These are phyloP conservation scores for Microbotryum lychnidis-dioicae DNA, from an alignment of 1,284 basidiomycete genomes.

Conservation along the genomic window DNA sequence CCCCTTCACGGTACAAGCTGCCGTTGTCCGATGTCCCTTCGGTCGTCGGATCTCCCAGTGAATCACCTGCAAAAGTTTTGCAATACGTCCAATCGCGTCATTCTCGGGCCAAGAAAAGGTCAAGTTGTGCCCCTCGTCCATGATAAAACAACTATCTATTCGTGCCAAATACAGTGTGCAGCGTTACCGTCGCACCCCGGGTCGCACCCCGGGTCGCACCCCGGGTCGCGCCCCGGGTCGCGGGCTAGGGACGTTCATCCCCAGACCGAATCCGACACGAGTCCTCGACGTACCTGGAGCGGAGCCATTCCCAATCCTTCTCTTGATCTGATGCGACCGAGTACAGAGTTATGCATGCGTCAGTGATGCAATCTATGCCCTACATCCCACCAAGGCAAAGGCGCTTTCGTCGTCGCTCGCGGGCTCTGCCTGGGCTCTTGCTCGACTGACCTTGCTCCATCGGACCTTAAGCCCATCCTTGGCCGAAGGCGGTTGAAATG, in stretches of 20 bases:
- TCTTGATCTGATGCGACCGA: conserved; percentile 6
- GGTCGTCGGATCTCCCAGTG: conserved; percentile 26
- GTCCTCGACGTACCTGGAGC: conserved; percentile 7
- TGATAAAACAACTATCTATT: too few species aligned
- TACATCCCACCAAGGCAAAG: neutral
- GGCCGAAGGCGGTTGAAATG: conserved; percentile 16
- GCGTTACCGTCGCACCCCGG: too few species aligned
- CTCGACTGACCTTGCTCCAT: conserved; percentile 14
- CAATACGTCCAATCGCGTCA: neutral
- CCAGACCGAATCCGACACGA: too few species aligned
- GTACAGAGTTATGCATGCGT: neutral
- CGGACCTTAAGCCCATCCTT: conserved; percentile 11
- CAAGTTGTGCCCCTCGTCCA: neutral
- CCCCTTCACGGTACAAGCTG: conserved; percentile 7
- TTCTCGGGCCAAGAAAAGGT: neutral
- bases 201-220: too few species aligned
- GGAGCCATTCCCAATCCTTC: conserved; percentile 24
- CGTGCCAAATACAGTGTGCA: too few species aligned
- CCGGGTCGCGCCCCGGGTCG: too few species aligned
- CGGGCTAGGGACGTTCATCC: too few species aligned
- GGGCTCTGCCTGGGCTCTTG: neutral
- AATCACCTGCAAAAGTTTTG: conserved; percentile 6
- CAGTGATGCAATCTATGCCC: neutral
- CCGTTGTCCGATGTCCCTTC: conserved; percentile 13
- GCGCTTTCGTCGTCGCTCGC: neutral